Conservation (phyloP, 2,329 filamentous ascomycete species). For the Rhinocladiella mackenziei region DNA sequence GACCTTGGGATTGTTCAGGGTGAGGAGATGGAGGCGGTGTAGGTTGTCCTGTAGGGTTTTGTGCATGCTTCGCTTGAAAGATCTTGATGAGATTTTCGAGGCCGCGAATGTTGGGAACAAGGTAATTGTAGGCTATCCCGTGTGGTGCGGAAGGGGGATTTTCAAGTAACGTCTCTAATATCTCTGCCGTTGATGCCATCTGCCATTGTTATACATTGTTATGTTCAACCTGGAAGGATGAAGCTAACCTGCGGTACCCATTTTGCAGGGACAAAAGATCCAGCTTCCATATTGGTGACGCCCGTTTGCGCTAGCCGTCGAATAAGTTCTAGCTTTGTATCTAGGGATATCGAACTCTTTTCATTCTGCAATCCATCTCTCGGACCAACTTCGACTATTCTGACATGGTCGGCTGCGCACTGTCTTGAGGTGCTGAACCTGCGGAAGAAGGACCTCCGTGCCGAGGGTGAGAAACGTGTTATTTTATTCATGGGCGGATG, state of each 20-base stretch:
- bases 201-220: constrained; percentile 31
- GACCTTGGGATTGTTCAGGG: constrained; percentile 34
- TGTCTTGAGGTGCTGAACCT: constrained; percentile 26
- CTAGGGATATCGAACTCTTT: constrained; percentile 45
- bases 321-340: constrained; percentile 50
- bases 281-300: constrained; percentile 50
- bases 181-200: constrained; percentile 63
- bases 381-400: constrained; percentile 52
- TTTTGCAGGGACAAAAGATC: constrained; percentile 53
- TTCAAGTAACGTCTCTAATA: constrained; percentile 53
- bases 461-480: neutral
- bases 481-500: neutral
- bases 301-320: constrained; percentile 46
- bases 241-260: constrained; percentile 50
- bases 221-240: neutral
- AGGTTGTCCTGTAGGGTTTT: constrained; percentile 35
- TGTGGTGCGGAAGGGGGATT: constrained; percentile 48
- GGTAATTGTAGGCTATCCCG: constrained; percentile 61
- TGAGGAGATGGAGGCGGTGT: constrained; percentile 35
- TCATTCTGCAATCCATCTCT: constrained; percentile 54
- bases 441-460: constrained; percentile 3
- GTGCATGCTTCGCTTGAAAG: constrained; percentile 41
- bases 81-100: constrained; percentile 56
- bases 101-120: constrained; percentile 61
- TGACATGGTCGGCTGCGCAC: constrained; percentile 46